phyloP scores from a whole-genome alignment of 176 grass and related monocot genomes.

The Themeda triandra region DNA sequence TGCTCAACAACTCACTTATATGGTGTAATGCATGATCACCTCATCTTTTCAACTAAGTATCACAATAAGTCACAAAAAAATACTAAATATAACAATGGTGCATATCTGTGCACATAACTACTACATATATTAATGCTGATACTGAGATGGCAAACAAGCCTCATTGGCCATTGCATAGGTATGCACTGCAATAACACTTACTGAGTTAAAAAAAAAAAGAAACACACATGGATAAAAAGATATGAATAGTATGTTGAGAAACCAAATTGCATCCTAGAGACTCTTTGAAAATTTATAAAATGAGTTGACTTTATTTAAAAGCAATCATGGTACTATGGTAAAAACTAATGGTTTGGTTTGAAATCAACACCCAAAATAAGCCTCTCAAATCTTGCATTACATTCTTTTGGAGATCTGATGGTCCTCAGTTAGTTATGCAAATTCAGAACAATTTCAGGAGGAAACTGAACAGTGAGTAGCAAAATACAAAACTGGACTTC shows the following conservation, averaged over 20 bases:
- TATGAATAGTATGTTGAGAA: background rate
- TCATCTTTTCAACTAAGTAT: background rate
- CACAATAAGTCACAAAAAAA: no score
- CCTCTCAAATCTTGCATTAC: no score
- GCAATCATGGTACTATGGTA: background rate
- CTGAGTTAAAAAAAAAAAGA: background rate
- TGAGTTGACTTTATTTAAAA: background rate
- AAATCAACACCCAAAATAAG: background rate
- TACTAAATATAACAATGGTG: background rate
- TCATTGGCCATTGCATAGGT: background rate
- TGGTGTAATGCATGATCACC: background rate
- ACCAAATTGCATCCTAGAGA: background rate
- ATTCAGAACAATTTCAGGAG: background rate
- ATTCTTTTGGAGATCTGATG: no score
- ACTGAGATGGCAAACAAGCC: background rate
- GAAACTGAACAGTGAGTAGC: background rate
- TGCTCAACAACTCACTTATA: background rate
- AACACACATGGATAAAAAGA: background rate
- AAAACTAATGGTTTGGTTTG: background rate
- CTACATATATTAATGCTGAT: background rate
- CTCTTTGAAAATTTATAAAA: background rate
- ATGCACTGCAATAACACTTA: background rate
- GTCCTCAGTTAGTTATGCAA: background rate
- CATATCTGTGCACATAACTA: background rate
- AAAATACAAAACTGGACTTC: background rate